A percentile compares a stretch with the other conserved stretches of the same genome.
These are phyloP conservation scores for Trichoderma sp. DNA, from an alignment of 2,329 filamentous ascomycete species.

Conservation along the genomic window DNA sequence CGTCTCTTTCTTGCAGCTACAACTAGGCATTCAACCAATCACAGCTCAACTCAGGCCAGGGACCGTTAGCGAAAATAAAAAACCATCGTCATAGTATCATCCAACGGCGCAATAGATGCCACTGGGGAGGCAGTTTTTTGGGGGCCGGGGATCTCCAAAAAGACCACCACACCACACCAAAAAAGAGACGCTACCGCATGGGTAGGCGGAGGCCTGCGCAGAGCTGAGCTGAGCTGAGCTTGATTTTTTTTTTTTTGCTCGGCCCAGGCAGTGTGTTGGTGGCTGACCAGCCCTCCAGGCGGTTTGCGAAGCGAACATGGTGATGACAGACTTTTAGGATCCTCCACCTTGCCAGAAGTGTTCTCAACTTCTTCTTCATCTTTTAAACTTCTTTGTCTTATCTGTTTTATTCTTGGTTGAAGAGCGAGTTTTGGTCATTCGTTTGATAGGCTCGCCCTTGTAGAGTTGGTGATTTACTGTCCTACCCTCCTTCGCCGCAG, in stretches of 20 bases:
- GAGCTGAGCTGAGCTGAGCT: slow-evolving; percentile 11
- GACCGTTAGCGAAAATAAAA: neutral
- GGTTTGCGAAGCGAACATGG: neutral
- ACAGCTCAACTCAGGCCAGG: neutral
- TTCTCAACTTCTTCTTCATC: neutral
- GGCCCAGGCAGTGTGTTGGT: neutral
- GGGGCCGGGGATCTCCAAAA: neutral
- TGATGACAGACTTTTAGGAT: neutral
- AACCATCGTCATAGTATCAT: neutral
- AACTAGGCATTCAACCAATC: neutral
- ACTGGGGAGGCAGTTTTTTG: neutral
- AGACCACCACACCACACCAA: neutral
- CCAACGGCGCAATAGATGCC: slow-evolving; percentile 9
- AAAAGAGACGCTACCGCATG: neutral
- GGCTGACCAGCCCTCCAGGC: slow-evolving; percentile 2
- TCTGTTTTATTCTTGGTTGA: neutral
- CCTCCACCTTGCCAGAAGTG: neutral
- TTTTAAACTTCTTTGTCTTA: neutral
- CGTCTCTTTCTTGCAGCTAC: neutral
- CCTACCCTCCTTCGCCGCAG: neutral
- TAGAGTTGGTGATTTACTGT: neutral
- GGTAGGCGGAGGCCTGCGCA: neutral
- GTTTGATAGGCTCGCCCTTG: neutral
- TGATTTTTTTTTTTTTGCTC: neutral
- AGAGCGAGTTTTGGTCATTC: neutral